Conservation (phyloP, 306 rosid genomes). For the Ammopiptanthus mongolicus region DNA sequence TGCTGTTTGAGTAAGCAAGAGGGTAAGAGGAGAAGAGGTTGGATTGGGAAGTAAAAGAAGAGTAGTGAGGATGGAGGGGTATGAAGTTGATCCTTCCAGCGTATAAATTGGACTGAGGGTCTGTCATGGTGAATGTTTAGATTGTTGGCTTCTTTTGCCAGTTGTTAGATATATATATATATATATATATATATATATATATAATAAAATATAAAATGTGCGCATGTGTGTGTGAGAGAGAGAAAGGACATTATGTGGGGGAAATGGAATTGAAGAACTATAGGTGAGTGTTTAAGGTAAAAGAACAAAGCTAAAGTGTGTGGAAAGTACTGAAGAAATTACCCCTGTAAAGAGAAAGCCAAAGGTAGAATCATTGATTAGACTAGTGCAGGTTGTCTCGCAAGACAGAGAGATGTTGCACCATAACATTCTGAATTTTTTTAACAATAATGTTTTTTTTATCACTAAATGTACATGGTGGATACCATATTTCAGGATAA, state of each 20-base stretch:
- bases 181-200: neutral
- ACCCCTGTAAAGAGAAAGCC: constrained; percentile 46
- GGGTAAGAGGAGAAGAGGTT: constrained; percentile 26
- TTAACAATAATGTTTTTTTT: too few relatives aligned
- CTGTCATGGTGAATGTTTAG: constrained; percentile 42
- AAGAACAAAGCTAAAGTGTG: constrained; percentile 19
- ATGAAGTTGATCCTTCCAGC: constrained; percentile 51
- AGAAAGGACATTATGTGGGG: neutral
- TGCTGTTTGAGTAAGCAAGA: constrained; percentile 3
- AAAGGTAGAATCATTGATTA: constrained; percentile 50
- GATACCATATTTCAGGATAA: too few relatives aligned
- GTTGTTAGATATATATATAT: constrained; percentile 13
- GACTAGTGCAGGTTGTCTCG: constrained; percentile 48
- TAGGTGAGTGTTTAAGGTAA: constrained; percentile 24
- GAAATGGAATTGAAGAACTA: constrained; percentile 27
- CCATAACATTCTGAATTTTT: constrained; percentile 5
- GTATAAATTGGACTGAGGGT: constrained; percentile 50
- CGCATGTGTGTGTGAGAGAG: neutral
- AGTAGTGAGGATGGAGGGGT: constrained; percentile 35
- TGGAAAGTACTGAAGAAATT: constrained; percentile 40
- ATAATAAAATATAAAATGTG: neutral
- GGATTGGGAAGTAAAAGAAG: constrained; percentile 29
- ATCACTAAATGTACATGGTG: too few relatives aligned
- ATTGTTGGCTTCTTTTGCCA: constrained; percentile 17
- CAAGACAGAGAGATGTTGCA: constrained; percentile 19